Base-by-base conservation (phyloP, 2,329 filamentous ascomycete species). In the Saccharata proteae region DNA sequence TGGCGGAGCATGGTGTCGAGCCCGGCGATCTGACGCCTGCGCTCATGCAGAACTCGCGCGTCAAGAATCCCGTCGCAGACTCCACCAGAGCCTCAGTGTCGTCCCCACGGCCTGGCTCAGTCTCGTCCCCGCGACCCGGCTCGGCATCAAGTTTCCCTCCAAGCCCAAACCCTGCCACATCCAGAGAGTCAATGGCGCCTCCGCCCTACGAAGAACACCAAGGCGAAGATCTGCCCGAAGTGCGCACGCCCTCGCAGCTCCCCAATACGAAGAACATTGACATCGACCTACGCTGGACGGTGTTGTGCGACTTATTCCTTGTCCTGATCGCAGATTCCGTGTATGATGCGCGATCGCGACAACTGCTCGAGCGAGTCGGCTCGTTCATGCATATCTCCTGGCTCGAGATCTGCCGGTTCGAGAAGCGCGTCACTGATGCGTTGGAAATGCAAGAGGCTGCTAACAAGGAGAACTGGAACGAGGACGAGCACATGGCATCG, bases 401-500 rank as follows among this genome's bases (percentile, higher is more conserved):
- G 84, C 65, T 92, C 32, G 90, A 98, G 42, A 93, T 96, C 36
- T 93, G 85, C 56, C 77, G 84, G 22, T 98, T 98, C 48, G 90
- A 98, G 59, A 96, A 94, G 60, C 79, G 85, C 32, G 84, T 98
- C 5, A 94, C 90, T 6, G 90, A 98, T 56, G 85, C 90, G 1
- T 64, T 98, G 14, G 90, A 98, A 56, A 94, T 98, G 84, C 88
- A 96, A 57, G 85, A 96, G 55, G 77, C 81, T 27, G 83, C 84
- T 5, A 80, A 85, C 40, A 92, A 88, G 47, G 90, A 98, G 58
- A 93, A 88, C 40, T 98, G 90, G 90, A 92, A 94, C 43, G 90
- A 98, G 54, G 79, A 90, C 8, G 83, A 92, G 41, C 85, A 96
- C 51, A 84, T 96, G 67, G 84, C 93, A 54, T 71, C 67, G 36